Conservation (phyloP, 192 early-diverging fungal genomes). For the Lobulomyces angularis region DNA sequence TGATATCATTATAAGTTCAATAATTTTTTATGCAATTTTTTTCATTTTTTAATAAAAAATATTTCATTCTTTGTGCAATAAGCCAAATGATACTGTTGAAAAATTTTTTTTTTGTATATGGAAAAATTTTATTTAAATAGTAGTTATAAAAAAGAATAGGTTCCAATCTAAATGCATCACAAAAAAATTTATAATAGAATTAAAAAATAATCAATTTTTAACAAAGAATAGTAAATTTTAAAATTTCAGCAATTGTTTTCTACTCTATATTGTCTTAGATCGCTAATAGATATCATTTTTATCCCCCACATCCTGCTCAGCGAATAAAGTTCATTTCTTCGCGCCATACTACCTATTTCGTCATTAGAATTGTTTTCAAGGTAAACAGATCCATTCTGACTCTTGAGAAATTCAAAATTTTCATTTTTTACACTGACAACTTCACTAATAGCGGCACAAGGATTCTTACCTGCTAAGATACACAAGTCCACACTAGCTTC, state of each 20-base stretch:
- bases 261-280: constrained; percentile 66
- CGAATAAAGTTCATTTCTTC: constrained; percentile 73
- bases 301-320: constrained; percentile 79
- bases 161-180: constrained; percentile 24
- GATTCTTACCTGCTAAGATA: constrained; percentile 62
- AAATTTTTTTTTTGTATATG: constrained; percentile 20
- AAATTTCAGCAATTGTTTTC: constrained; percentile 4
- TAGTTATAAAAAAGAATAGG: constrained; percentile 42
- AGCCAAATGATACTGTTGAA: constrained; percentile 29
- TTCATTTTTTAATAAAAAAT: background rate
- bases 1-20: constrained; percentile 34
- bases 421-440: too few species aligned
- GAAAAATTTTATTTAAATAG: constrained; percentile 34
- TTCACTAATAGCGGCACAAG: constrained; percentile 87
- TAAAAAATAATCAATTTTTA: background rate
- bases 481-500: constrained; percentile 85
- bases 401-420: too few species aligned
- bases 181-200: background rate
- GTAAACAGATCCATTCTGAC: too few species aligned
- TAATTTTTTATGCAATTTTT: constrained; percentile 22
- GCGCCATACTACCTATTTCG: constrained; percentile 84
- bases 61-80: too few species aligned
- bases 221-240: background rate
- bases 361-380: too few species aligned
- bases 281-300: constrained; percentile 80